Conservation (phyloP, 352 stramenopile species). For the Aphanomyces cochlioides region DNA sequence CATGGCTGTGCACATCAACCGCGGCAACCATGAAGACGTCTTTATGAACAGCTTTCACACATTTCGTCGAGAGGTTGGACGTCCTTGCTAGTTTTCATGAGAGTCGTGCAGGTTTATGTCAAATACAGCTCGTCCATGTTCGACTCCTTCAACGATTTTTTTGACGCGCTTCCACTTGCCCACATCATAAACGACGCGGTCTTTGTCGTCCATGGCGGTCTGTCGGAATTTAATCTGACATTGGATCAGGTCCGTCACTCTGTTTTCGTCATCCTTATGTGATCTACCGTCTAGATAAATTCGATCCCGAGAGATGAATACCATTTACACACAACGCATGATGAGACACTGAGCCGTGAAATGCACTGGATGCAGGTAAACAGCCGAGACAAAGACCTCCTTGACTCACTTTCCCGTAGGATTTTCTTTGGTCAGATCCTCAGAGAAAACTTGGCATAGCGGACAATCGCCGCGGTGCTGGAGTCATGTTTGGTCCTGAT, state of each 20-base stretch:
- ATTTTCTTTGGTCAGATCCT: slow-evolving; percentile 25
- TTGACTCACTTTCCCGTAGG: not conserved
- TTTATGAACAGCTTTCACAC: slow-evolving; percentile 48
- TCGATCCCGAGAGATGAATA: slow-evolving; percentile 14
- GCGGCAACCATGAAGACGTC: slow-evolving; percentile 73
- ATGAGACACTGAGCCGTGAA: not conserved
- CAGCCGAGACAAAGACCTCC: not conserved
- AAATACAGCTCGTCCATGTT: slow-evolving; percentile 31
- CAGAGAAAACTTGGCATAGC: not conserved
- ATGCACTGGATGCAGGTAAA: slow-evolving; percentile 21
- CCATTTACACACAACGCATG: slow-evolving; percentile 13
- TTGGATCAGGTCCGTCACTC: slow-evolving; percentile 26
- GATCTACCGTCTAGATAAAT: slow-evolving; percentile 14
- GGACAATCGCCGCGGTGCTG: slow-evolving; percentile 4
- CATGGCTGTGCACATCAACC: slow-evolving; percentile 53
- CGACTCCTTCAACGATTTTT: slow-evolving; percentile 36
- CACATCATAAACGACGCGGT: slow-evolving; percentile 49
- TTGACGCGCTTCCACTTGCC: slow-evolving; percentile 51
- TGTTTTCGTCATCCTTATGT: not conserved
- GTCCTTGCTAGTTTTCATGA: not conserved
- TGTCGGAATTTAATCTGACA: slow-evolving; percentile 44
- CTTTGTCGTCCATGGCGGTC: slow-evolving; percentile 65
- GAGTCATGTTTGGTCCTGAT: slow-evolving; percentile 24
- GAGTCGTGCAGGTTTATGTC: not conserved
- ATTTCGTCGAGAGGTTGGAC: slow-evolving; percentile 33